Percentiles rank a stretch among this genome's conserved stretches.
These are phyloP conservation scores for Aspergillus ruber DNA, from an alignment of 2,329 filamentous ascomycete species.

Conservation along the genomic window DNA sequence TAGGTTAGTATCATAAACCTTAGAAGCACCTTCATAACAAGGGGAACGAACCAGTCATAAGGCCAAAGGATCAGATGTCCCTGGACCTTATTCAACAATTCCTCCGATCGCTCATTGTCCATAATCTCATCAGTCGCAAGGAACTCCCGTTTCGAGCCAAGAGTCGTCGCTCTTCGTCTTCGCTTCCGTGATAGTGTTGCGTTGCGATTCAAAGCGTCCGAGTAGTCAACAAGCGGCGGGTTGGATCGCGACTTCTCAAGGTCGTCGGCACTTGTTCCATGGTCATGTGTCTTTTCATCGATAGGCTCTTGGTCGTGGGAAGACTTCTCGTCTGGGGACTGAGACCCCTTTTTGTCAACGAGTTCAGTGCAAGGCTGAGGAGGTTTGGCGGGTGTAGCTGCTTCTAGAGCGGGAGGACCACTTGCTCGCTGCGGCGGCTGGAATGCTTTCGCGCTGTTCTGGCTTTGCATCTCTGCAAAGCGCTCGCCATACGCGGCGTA, in stretches of 20 bases:
- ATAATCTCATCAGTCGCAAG: slow-evolving; percentile 67
- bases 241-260: slow-evolving; percentile 26
- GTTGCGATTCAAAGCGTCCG: slow-evolving; percentile 36
- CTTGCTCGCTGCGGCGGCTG: slow-evolving; percentile 38
- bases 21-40: slow-evolving; percentile 1
- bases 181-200: slow-evolving; percentile 31
- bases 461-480: slow-evolving; percentile 64
- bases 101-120: slow-evolving; percentile 68
- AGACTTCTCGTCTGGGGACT: slow-evolving; percentile 28
- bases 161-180: slow-evolving; percentile 40
- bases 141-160: slow-evolving; percentile 42
- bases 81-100: slow-evolving; percentile 73
- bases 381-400: slow-evolving; percentile 8
- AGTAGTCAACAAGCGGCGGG: slow-evolving; percentile 30
- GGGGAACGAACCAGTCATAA: slow-evolving; percentile 67
- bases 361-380: slow-evolving; percentile 11
- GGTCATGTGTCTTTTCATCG: slow-evolving; percentile 41
- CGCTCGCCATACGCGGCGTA: slow-evolving; percentile 69
- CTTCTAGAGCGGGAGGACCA: slow-evolving; percentile 32
- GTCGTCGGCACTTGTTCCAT: slow-evolving; percentile 20
- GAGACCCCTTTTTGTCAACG: slow-evolving; percentile 23
- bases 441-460: slow-evolving; percentile 44
- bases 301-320: slow-evolving; percentile 29
- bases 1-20: slow-evolving; percentile 10
- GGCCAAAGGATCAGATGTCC: slow-evolving; percentile 87